Evolutionary conservation across 495 filamentous ascomycete species (phyloP).

Genomic region (Penicillium verhagenii): DNA sequence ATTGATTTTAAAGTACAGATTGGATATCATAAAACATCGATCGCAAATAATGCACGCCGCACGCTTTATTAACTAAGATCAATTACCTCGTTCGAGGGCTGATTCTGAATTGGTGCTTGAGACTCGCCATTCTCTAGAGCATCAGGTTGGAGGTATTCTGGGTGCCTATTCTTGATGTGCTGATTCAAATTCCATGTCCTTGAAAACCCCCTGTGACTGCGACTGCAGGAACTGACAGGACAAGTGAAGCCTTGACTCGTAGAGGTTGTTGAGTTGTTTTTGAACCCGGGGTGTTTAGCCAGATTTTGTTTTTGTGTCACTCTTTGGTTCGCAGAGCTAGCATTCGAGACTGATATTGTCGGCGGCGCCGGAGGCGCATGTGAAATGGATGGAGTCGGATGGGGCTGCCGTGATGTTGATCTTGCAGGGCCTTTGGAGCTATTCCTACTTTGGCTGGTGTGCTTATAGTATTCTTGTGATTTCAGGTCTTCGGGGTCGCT

Average conservation of each 20-base stretch:
- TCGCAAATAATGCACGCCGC: background rate
- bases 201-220: background rate
- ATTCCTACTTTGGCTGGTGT: background rate
- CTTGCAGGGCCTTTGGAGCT: background rate
- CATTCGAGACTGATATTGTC: background rate
- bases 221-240: background rate
- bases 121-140: background rate
- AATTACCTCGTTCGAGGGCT: background rate
- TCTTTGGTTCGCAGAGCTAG: background rate
- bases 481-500: slow-evolving; percentile 16
- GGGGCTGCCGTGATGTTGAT: background rate
- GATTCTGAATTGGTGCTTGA: background rate
- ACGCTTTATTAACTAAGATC: background rate
- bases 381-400: background rate
- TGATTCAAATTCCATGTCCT: background rate
- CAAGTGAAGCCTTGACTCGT: background rate
- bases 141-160: background rate
- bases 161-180: background rate
- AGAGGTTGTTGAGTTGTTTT: background rate
- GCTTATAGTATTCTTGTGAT: background rate
- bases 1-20: background rate
- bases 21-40: background rate
- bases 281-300: background rate
- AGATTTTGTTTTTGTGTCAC: background rate
- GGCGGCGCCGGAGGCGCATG: background rate